phyloP scores from a whole-genome alignment of 1,284 basidiomycete genomes.

The Rhodotorula sp. region DNA sequence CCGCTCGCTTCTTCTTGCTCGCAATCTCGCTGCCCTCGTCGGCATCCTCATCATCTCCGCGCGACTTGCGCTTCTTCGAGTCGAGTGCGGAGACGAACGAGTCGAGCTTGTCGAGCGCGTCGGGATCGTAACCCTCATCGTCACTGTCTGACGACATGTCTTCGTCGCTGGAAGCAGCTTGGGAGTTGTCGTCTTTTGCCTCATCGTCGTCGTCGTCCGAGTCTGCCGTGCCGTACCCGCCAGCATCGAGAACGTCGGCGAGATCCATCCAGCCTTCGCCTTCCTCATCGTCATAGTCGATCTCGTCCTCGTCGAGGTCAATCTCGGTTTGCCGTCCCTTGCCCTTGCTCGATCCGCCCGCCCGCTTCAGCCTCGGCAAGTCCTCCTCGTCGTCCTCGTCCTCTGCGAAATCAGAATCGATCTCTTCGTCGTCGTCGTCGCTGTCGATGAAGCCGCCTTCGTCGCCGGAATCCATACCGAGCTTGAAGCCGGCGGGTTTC shows the following conservation, averaged over 20 bases:
- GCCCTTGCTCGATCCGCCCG: conserved; percentile 9
- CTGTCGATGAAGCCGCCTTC: conserved; percentile 22
- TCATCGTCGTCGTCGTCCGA: conserved; percentile 32
- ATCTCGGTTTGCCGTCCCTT: conserved; percentile 28
- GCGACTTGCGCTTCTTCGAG: conserved; percentile 68
- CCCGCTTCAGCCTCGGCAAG: conserved; percentile 14
- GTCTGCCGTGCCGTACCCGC: conserved; percentile 42
- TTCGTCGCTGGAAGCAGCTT: conserved; percentile 57
- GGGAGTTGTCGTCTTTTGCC: conserved; percentile 47
- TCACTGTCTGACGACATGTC: conserved; percentile 23
- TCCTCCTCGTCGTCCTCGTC: conserved; percentile 34
- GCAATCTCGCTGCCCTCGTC: conserved; percentile 17
- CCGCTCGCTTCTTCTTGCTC: conserved; percentile 58
- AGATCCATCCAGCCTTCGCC: conserved; percentile 55
- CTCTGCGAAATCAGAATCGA: conserved; percentile 38
- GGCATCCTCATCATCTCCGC: conserved; percentile 36
- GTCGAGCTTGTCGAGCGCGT: conserved; percentile 65
- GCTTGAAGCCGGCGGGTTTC: conserved; percentile 37
- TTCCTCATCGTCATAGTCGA: conserved; percentile 47
- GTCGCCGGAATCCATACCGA: conserved; percentile 42
- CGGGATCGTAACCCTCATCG: conserved; percentile 41
- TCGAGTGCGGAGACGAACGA: conserved; percentile 70
- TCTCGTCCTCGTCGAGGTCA: conserved; percentile 47
- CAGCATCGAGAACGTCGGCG: conserved; percentile 56
- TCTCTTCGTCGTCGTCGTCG: conserved; percentile 42